These are phyloP conservation scores for Xylaria sp. DNA, from an alignment of 2,329 filamentous ascomycete genomes.

Conservation along the genomic window DNA sequence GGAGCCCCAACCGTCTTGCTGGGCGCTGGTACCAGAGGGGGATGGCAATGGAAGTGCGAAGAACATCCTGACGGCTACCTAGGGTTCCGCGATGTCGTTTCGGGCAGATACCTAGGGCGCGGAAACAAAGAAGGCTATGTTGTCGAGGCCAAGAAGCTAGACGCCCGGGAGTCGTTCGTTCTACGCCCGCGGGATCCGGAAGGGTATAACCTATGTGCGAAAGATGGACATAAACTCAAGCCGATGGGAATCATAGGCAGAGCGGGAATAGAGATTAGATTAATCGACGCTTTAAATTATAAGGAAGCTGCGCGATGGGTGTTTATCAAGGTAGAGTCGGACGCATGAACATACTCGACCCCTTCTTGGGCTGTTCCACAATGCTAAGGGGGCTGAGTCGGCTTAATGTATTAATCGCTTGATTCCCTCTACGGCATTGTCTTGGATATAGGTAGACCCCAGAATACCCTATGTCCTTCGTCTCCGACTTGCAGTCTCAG, in stretches of 20 bases:
- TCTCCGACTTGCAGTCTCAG: too few relatives aligned
- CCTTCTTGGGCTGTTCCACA: neutral
- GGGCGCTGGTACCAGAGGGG: conserved; percentile 4
- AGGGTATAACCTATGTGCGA: conserved; percentile 19
- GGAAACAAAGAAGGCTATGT: conserved; percentile 6
- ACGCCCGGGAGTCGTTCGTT: conserved; percentile 10
- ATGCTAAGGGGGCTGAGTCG: neutral
- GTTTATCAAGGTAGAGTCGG: conserved; percentile 20
- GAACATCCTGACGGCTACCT: conserved; percentile 18
- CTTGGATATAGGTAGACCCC: too few relatives aligned
- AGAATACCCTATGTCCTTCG: too few relatives aligned
- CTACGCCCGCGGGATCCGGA: conserved; percentile 19
- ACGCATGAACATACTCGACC: neutral
- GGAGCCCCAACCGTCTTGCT: neutral
- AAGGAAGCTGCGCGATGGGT: conserved; percentile 21
- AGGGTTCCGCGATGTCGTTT: conserved; percentile 22
- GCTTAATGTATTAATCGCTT: neutral
- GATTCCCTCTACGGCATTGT: too few relatives aligned
- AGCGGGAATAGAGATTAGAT: neutral
- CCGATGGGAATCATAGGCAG: conserved; percentile 2
- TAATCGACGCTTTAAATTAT: neutral
- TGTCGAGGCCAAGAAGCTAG: neutral
- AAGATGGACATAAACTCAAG: neutral
- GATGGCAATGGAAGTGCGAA: conserved; percentile 28
- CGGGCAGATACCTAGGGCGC: conserved; percentile 17